Conservation (phyloP, 352 stramenopile species). For the Phytophthora tubulina region DNA sequence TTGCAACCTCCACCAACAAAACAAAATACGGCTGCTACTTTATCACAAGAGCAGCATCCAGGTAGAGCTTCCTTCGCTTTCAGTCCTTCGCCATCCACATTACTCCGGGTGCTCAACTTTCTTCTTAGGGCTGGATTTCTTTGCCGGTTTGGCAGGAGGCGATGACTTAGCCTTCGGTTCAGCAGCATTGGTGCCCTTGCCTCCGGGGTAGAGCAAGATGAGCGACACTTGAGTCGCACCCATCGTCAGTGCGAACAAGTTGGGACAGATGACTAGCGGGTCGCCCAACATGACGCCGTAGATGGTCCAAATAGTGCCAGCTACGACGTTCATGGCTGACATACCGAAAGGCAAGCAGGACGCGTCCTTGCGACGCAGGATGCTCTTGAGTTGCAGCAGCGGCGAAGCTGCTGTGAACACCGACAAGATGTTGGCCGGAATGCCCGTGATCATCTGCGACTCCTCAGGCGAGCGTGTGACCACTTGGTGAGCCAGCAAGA, state of each 20-base stretch:
- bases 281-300: conserved; percentile 80
- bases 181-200: conserved; percentile 27
- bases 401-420: conserved; percentile 76
- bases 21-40: conserved; percentile 13
- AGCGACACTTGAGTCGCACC: conserved; percentile 77
- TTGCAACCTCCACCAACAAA: background rate
- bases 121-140: conserved; percentile 38
- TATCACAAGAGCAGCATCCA: background rate
- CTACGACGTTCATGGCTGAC: conserved; percentile 83
- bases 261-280: conserved; percentile 72
- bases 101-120: conserved; percentile 40
- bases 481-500: conserved; percentile 64
- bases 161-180: conserved; percentile 29
- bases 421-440: conserved; percentile 79
- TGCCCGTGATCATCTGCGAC: conserved; percentile 71
- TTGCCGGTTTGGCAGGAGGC: conserved; percentile 22
- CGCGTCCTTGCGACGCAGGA: conserved; percentile 69
- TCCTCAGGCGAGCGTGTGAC: conserved; percentile 52
- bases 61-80: background rate
- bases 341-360: conserved; percentile 80
- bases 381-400: conserved; percentile 74
- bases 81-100: conserved; percentile 14
- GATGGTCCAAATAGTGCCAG: conserved; percentile 67
- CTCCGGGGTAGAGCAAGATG: conserved; percentile 62
- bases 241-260: conserved; percentile 76